These are phyloP conservation scores for Ophiostoma tasmaniense DNA, from an alignment of 2,329 filamentous ascomycete species.

Conservation along the genomic window DNA sequence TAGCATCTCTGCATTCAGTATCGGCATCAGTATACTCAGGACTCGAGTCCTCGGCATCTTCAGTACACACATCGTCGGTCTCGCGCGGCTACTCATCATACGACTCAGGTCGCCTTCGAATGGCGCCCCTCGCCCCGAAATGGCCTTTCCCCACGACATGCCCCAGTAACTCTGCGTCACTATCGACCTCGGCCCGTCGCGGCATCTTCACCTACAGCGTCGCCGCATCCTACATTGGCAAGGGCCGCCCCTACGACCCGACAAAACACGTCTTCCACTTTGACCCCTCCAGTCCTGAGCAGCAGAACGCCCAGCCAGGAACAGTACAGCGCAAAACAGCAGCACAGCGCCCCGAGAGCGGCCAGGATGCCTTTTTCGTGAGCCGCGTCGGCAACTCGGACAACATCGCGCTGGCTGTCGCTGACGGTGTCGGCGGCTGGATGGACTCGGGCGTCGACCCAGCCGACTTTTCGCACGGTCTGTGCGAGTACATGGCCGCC, in stretches of 20 bases:
- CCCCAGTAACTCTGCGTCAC: not conserved
- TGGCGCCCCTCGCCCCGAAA: conserved; percentile 6
- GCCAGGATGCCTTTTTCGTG: conserved; percentile 95
- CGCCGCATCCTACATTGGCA: conserved; percentile 67
- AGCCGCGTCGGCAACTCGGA: conserved; percentile 64
- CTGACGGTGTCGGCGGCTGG: conserved; percentile 95
- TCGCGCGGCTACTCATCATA: not conserved
- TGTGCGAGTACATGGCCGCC: conserved; percentile 88
- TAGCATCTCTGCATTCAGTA: not conserved
- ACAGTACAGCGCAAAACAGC: conserved; percentile 34
- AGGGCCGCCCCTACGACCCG: conserved; percentile 59
- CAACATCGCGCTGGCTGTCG: conserved; percentile 75
- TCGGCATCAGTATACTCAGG: not conserved
- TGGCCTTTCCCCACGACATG: not conserved
- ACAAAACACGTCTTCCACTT: conserved; percentile 65
- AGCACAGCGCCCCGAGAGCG: conserved; percentile 58
- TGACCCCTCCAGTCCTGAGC: conserved; percentile 54
- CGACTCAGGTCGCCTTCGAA: not conserved
- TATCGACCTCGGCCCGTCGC: not conserved
- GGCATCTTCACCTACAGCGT: conserved; percentile 57
- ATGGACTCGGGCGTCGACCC: conserved; percentile 86
- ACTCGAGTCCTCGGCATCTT: not conserved
- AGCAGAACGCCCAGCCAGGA: conserved; percentile 32
- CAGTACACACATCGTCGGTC: not conserved
- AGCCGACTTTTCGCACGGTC: conserved; percentile 85